Base-by-base conservation (phyloP, 345 rosid genomes). In the Camelina sativa region DNA sequence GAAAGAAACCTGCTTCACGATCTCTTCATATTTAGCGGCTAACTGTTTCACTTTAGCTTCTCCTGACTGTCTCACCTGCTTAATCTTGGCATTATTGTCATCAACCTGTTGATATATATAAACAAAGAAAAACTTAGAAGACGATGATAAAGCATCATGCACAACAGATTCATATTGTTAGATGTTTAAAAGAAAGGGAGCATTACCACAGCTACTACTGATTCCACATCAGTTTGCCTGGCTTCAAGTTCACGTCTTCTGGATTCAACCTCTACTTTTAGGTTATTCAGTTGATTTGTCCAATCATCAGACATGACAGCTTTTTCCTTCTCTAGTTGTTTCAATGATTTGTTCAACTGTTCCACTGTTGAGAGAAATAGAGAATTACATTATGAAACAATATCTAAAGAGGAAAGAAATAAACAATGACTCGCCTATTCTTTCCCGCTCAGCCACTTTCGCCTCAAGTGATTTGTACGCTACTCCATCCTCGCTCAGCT, bases 151-250 rank as follows among this genome's bases (percentile, higher is more conserved):
- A n/a, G 6, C n/a, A 75, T 48, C 2, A 28, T 52, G 7, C 47
- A 13, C 22, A 20, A 3, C 22, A n/a, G 51, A 19, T 30, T 50
- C 62, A 17, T 30, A 23, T 23, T 28, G 20, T 32, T 12, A 65
- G 37, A 65, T 30, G 4, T n/a, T 15, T 2, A 4, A 53, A 47
- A 68, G n/a, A 1, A 72, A 46, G 37, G 53, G 53, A 22, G 53
- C 1, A 25, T 17, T 83, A 89, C 99, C 92, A 83, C 86, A 59
- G 86, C 84, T 47, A 92, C 77, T 11, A 90, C 77, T 78, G 86
- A 80, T 84, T 89, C 98, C 55, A 92, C 87, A 67, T 87, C 81
- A 76, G 66, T 84, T 78, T 91, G 97, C 67, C 96, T 87, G 67
- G 77, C 79, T 78, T 90, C 88, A 68, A 95, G 89, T 34, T 87